Evolutionary conservation across 371 early-diverging fungal genomes (phyloP).

Genomic region (Mucor plumbeus): DNA sequence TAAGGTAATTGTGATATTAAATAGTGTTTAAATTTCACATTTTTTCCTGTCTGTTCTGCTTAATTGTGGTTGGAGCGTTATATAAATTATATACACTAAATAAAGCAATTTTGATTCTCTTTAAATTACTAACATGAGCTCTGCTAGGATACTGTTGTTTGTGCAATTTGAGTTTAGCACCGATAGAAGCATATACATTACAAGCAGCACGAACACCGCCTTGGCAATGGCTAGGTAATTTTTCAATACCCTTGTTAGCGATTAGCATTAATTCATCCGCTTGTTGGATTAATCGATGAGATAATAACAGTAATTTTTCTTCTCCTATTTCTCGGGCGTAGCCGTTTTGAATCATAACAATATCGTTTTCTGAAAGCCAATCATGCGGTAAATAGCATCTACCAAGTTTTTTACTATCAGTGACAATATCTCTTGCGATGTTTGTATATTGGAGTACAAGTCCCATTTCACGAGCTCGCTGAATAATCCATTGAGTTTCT

Average conservation of each 20-base stretch:
- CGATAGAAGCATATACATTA: constrained; percentile 57
- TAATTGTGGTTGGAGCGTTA: neutral
- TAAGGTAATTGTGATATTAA: constrained; percentile 2
- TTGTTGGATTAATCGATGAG: constrained; percentile 26
- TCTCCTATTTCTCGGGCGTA: constrained; percentile 36
- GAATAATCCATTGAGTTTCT: constrained; percentile 31
- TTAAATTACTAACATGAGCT: constrained; percentile 28
- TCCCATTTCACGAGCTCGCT: constrained; percentile 63
- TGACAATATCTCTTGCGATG: constrained; percentile 65
- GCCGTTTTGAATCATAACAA: constrained; percentile 19
- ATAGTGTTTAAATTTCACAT: constrained; percentile 24
- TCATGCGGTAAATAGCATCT: constrained; percentile 56
- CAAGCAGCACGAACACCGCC: constrained; percentile 57
- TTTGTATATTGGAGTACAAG: constrained; percentile 64
- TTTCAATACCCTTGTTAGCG: constrained; percentile 45
- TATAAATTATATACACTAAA: constrained; percentile 33
- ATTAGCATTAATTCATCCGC: constrained; percentile 34
- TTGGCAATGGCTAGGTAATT: constrained; percentile 41
- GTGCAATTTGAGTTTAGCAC: constrained; percentile 13
- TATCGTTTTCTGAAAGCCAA: constrained; percentile 36
- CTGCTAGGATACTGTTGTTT: constrained; percentile 20
- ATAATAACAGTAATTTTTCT: constrained; percentile 26
- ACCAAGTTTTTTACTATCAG: constrained; percentile 57
- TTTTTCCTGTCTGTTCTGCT: constrained; percentile 14
- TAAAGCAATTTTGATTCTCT: constrained; percentile 34